Percentiles rank a stretch among this genome's conserved stretches.
Evolutionary conservation across 2,329 filamentous ascomycete genomes (phyloP).

Genomic region (Dothidotthia symphoricarpi): DNA sequence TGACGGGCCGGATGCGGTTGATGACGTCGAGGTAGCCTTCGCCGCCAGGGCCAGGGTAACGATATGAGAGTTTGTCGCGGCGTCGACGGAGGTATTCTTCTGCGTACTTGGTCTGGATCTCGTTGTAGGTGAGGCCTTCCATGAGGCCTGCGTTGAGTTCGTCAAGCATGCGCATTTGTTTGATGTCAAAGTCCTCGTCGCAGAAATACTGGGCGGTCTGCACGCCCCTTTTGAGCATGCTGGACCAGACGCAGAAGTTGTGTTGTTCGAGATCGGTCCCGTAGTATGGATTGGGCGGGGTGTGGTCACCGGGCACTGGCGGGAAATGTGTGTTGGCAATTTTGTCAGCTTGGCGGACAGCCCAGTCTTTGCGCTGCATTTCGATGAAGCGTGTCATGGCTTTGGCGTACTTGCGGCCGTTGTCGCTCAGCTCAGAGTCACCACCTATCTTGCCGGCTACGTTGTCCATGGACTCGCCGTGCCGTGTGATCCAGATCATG

Average conservation of each 20-base stretch:
- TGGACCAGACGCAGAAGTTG: constrained; percentile 97
- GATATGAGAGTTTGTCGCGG: constrained; percentile 88
- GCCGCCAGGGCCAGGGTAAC: constrained; percentile 91
- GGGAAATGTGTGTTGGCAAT: constrained; percentile 76
- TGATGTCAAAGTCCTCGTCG: constrained; percentile 89
- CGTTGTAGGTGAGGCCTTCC: constrained; percentile 91
- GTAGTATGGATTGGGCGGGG: constrained; percentile 89
- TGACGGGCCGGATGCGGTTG: constrained; percentile 89
- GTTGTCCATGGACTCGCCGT: constrained; percentile 90
- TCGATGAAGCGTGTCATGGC: constrained; percentile 83
- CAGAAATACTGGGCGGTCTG: constrained; percentile 89
- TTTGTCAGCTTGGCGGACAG: constrained; percentile 76
- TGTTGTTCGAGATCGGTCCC: constrained; percentile 58
- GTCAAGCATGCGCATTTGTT: constrained; percentile 97
- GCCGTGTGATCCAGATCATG: constrained; percentile 97
- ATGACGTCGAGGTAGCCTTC: constrained; percentile 98
- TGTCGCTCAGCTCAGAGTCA: constrained; percentile 78
- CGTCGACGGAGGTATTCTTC: constrained; percentile 80
- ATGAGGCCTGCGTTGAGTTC: constrained; percentile 91
- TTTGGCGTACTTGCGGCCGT: constrained; percentile 74
- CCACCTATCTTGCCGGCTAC: constrained; percentile 85
- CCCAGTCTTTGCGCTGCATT: constrained; percentile 75
- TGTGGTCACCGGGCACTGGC: constrained; percentile 86
- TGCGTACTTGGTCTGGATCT: constrained; percentile 75
- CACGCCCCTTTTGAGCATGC: constrained; percentile 87